Conservation (phyloP, 371 early-diverging fungal genomes). For the Mortierella sp. region DNA sequence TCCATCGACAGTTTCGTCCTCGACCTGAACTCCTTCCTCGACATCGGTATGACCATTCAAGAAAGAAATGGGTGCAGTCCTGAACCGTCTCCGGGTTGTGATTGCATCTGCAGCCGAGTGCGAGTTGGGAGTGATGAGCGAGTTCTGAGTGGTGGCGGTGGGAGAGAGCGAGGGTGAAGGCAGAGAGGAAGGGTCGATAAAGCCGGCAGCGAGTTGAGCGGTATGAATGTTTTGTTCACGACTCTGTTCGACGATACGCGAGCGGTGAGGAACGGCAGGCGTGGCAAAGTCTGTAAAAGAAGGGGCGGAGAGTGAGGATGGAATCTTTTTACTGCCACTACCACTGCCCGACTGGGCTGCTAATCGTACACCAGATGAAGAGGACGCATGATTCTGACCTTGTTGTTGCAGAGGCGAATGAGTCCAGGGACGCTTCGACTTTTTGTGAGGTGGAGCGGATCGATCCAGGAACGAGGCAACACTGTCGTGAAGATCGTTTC, state of each 20-base stretch:
- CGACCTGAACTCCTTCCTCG: not conserved
- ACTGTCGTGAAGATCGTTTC: not conserved
- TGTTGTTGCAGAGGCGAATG: conserved; percentile 12
- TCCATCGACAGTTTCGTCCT: conserved; percentile 5
- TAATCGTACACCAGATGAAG: not conserved
- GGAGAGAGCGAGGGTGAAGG: conserved; percentile 60
- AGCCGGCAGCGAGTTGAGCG: conserved; percentile 33
- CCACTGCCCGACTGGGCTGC: not conserved
- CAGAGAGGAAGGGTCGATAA: conserved; percentile 52
- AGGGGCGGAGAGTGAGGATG: conserved; percentile 40
- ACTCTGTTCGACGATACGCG: conserved; percentile 26
- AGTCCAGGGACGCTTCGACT: conserved; percentile 47
- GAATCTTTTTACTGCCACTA: conserved; percentile 17
- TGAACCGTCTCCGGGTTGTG: conserved; percentile 36
- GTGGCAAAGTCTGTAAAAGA: conserved; percentile 45
- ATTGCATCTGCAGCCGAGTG: conserved; percentile 15
- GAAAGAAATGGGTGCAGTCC: conserved; percentile 38
- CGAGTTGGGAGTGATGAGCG: conserved; percentile 17
- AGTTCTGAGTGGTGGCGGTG: conserved; percentile 37
- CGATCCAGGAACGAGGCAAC: conserved; percentile 32
- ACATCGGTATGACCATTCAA: conserved; percentile 12
- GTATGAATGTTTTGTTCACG: conserved; percentile 27
- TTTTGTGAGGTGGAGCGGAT: conserved; percentile 49
- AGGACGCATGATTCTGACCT: conserved; percentile 1
- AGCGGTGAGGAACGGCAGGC: conserved; percentile 28